These are phyloP conservation scores for Eutrema salsugineum DNA, from an alignment of 441 rosid genomes.

Conservation along the genomic window DNA sequence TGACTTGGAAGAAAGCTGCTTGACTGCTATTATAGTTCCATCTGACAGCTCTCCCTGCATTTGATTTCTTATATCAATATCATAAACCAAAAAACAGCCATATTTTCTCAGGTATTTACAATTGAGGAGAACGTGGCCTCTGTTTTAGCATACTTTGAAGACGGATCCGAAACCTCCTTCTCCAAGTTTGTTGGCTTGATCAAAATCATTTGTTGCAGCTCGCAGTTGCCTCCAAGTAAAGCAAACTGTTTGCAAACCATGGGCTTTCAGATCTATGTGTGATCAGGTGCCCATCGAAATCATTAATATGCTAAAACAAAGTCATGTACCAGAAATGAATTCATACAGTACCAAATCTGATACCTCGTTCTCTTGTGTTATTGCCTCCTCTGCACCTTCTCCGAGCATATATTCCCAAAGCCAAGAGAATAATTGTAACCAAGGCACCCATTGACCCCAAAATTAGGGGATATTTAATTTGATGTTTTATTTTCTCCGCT, in stretches of 20 bases:
- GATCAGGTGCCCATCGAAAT: neutral
- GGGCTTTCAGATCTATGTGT: neutral
- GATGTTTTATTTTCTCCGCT: neutral
- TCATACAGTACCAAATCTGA: neutral
- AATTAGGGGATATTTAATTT: neutral
- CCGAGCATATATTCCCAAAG: neutral
- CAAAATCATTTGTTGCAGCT: slow-evolving; percentile 51
- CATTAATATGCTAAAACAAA: neutral
- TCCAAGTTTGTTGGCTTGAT: slow-evolving; percentile 29
- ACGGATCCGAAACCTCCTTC: slow-evolving; percentile 60
- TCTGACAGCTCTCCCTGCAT: slow-evolving; percentile 54
- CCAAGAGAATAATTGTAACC: neutral
- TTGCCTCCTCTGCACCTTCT: neutral
- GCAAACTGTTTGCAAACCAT: slow-evolving; percentile 7
- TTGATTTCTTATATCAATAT: neutral
- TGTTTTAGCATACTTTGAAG: slow-evolving; percentile 46
- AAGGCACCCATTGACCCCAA: neutral
- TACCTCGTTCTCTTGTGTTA: slow-evolving; percentile 16
- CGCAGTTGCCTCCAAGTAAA: slow-evolving; percentile 35
- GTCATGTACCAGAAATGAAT: neutral
- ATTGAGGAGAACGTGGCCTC: neutral
- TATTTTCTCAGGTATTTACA: neutral
- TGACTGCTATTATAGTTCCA: slow-evolving; percentile 66
- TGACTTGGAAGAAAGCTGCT: slow-evolving; percentile 72
- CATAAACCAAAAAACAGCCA: neutral